phyloP scores from a whole-genome alignment of 805 yeast species.

The Yarrowia phangngaensis region DNA sequence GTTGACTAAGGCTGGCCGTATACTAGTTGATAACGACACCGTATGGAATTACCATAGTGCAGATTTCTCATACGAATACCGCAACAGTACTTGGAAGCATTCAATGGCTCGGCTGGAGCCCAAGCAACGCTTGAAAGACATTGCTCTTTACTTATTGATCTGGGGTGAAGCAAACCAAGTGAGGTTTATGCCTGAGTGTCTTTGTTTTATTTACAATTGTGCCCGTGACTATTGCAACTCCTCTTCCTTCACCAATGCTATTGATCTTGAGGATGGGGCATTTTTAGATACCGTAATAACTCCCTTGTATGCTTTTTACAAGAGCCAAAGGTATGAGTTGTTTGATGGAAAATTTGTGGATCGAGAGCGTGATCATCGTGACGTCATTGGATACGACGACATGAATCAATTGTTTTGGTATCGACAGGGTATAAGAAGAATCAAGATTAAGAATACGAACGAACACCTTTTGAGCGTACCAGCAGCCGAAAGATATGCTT shows the following conservation, averaged over 20 bases:
- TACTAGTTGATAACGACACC: slow-evolving; percentile 21
- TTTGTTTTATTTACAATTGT: slow-evolving; percentile 79
- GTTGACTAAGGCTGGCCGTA: slow-evolving; percentile 28
- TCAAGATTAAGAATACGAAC: slow-evolving; percentile 45
- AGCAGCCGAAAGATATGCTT: slow-evolving; percentile 52
- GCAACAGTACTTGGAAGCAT: slow-evolving; percentile 45
- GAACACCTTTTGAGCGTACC: slow-evolving; percentile 52
- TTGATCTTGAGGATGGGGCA: slow-evolving; percentile 37
- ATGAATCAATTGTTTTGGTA: slow-evolving; percentile 88
- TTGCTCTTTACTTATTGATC: slow-evolving; percentile 64
- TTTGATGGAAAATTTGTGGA: slow-evolving; percentile 46
- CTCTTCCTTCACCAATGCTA: slow-evolving; percentile 36
- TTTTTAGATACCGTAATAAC: slow-evolving; percentile 63
- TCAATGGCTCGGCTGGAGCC: slow-evolving; percentile 51
- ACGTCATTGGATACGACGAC: slow-evolving; percentile 82
- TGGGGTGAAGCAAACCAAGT: slow-evolving; percentile 92
- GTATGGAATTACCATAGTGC: slow-evolving; percentile 38
- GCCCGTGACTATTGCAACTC: slow-evolving; percentile 64
- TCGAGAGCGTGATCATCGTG: slow-evolving; percentile 60
- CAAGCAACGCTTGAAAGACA: slow-evolving; percentile 55
- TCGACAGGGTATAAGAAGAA: slow-evolving; percentile 58
- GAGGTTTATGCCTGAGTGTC: slow-evolving; percentile 84
- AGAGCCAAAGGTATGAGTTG: slow-evolving; percentile 51
- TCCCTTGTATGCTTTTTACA: slow-evolving; percentile 63
- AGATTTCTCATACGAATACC: slow-evolving; percentile 52